Evolutionary conservation across 192 early-diverging fungal species (phyloP).

Genomic region (Powellomyces hirtus): DNA sequence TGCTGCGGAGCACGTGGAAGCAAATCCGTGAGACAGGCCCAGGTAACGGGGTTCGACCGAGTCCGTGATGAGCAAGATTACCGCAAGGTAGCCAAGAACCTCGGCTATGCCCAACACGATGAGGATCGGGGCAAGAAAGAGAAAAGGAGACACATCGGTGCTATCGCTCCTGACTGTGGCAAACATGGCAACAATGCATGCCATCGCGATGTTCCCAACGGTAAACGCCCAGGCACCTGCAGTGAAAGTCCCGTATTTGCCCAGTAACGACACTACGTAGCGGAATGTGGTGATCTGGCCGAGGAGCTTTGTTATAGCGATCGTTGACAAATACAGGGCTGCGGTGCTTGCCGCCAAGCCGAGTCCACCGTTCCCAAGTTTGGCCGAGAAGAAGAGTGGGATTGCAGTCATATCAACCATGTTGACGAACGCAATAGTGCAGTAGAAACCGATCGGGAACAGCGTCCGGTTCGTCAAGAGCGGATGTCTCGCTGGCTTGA

Average conservation of each 20-base stretch:
- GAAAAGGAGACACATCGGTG: neutral
- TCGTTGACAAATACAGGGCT: constrained; percentile 27
- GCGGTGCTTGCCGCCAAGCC: constrained; percentile 18
- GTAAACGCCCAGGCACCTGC: constrained; percentile 26
- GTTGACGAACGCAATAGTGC: constrained; percentile 46
- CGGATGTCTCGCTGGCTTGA: neutral
- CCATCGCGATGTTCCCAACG: constrained; percentile 15
- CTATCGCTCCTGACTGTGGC: neutral
- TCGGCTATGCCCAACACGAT: constrained; percentile 33
- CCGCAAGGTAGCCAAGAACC: constrained; percentile 33
- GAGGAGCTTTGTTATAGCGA: constrained; percentile 36
- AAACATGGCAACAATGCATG: constrained; percentile 11
- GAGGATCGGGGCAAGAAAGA: constrained; percentile 16
- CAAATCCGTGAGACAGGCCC: constrained; percentile 42
- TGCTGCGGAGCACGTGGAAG: constrained; percentile 40
- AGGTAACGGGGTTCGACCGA: constrained; percentile 17
- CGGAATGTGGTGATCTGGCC: constrained; percentile 32
- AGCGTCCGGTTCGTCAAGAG: constrained; percentile 13
- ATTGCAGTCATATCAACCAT: constrained; percentile 34
- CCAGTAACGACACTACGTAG: constrained; percentile 13
- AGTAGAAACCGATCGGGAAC: constrained; percentile 37
- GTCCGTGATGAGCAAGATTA: constrained; percentile 44
- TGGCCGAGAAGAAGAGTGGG: constrained; percentile 42
- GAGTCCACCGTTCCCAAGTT: constrained; percentile 24
- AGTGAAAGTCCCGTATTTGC: constrained; percentile 12